Base-by-base conservation (phyloP, 768 basidiomycete species). In the Termitomyces sp. region DNA sequence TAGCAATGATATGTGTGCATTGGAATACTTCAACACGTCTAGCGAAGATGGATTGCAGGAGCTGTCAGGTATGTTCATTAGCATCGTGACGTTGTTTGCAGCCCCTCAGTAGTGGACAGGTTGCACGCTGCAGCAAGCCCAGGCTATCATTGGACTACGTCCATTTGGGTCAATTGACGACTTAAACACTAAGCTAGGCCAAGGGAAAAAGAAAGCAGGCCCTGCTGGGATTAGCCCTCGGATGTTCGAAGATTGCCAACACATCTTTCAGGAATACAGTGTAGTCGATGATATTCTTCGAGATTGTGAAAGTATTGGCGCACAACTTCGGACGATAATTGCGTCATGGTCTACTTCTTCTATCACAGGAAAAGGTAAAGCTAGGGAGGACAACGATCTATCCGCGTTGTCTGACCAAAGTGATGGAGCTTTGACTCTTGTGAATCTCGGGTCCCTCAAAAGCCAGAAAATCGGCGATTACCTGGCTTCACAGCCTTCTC, bases 211-310 rank as follows among this genome's bases (percentile, higher is more conserved):
- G 75, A 94, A 92, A 65, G 82, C 85, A 3, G 85, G 86, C 9
- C 84, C 87, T 9, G 79, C 75, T 4, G 95, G 96, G 20, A 85
- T 99, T 63, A 94, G 93, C 57, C 80, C 90, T 56, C 84, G 89
- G 53, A 78, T 98, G 68, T 92, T 98, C 66, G 93, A 96, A 64
- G 93, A 95, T 60, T 94, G 91, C 67, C 83, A 83, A 52, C 78
- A 83, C 38, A 89, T 97, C 62, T 88, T 98, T 65, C 73, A 81
- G 52, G 91, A 89, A 7, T 98, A 96, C 64, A 84, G 85, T 11
- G 83, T 86, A 35, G 94, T 98, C 52, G 97, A 99, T 68, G 82
- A 77, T 57, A 86, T 98, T 59, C 82, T 99, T 13, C 84, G 85
- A 68, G 84, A 89, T 52, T 98, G 96, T 68, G 94, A 98, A 70